phyloP scores from a whole-genome alignment of 257 asterid species.

The Lithospermum erythrorhizon region DNA sequence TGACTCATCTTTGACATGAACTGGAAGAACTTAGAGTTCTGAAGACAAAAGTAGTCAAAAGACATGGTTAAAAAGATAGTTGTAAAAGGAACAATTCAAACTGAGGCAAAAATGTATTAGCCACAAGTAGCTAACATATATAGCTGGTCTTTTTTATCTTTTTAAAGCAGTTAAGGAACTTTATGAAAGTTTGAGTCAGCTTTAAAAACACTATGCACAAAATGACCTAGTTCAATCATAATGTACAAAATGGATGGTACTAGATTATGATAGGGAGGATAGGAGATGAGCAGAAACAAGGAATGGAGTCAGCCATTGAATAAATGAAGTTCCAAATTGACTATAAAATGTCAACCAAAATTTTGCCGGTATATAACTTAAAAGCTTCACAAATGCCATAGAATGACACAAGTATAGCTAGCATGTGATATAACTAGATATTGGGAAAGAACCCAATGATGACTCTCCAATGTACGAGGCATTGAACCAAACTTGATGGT shows the following conservation, averaged over 20 bases:
- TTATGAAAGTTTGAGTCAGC: not conserved
- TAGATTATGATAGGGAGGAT: not conserved
- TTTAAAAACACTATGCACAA: not conserved
- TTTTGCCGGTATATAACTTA: not conserved
- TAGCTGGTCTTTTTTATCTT: not conserved
- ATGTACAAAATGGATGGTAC: not conserved
- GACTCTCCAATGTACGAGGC: not conserved
- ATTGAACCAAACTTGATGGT: not conserved
- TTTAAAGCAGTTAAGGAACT: not conserved
- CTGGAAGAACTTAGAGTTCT: conserved; percentile 96
- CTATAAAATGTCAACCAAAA: not conserved
- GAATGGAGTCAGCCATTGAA: not conserved
- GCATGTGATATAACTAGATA: not conserved
- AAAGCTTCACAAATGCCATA: no score
- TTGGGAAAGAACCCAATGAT: no score
- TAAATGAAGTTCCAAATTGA: not conserved
- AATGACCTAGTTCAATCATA: not conserved
- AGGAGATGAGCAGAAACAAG: not conserved
- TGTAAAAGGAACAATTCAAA: not conserved
- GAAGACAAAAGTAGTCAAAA: conserved; percentile 10
- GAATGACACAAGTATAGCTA: no score
- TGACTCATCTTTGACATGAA: conserved; percentile 99
- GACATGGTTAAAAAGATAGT: not conserved
- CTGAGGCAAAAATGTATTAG: not conserved
- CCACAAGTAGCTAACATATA: not conserved